A percentile compares a stretch with the other conserved stretches of the same genome.
Conservation (phyloP, 2,329 filamentous ascomycete genomes). For the Nannizzia gypsea region DNA sequence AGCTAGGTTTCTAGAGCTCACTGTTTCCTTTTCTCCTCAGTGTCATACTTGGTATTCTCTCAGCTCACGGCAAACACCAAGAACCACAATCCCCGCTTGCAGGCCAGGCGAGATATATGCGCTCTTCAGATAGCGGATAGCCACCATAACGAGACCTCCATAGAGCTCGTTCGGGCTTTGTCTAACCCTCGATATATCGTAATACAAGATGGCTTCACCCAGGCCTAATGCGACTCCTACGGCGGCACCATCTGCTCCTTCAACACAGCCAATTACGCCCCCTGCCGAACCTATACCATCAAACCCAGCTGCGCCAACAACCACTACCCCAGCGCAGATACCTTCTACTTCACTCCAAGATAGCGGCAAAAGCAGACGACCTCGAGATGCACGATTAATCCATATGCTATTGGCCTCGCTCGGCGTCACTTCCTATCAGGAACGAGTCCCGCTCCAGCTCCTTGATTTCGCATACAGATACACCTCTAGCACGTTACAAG, state of each 20-base stretch:
- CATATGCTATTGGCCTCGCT: constrained; percentile 40
- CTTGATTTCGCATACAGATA: constrained; percentile 45
- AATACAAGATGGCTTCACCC: constrained; percentile 11
- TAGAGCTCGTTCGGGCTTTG: not conserved
- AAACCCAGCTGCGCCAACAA: constrained; percentile 11
- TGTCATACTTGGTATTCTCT: not conserved
- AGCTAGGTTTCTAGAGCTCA: not conserved
- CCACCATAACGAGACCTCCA: not conserved
- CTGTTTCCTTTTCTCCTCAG: not conserved
- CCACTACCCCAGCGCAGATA: constrained; percentile 24
- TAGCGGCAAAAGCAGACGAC: constrained; percentile 35
- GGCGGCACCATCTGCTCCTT: constrained; percentile 19
- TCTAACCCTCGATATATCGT: not conserved
- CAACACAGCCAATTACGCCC: constrained; percentile 33
- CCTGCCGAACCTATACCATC: constrained; percentile 16
- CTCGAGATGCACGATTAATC: constrained; percentile 40
- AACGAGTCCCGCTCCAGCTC: constrained; percentile 41
- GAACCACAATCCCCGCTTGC: not conserved
- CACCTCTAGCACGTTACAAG: constrained; percentile 41
- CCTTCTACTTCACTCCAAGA: constrained; percentile 37
- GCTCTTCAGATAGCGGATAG: not conserved
- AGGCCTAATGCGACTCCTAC: constrained; percentile 6
- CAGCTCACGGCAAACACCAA: too few species aligned
- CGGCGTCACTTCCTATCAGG: constrained; percentile 40
- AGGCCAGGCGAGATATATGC: not conserved